Evolutionary conservation across 495 filamentous ascomycete genomes (phyloP).

Genomic region (Rhypophila decipiens): DNA sequence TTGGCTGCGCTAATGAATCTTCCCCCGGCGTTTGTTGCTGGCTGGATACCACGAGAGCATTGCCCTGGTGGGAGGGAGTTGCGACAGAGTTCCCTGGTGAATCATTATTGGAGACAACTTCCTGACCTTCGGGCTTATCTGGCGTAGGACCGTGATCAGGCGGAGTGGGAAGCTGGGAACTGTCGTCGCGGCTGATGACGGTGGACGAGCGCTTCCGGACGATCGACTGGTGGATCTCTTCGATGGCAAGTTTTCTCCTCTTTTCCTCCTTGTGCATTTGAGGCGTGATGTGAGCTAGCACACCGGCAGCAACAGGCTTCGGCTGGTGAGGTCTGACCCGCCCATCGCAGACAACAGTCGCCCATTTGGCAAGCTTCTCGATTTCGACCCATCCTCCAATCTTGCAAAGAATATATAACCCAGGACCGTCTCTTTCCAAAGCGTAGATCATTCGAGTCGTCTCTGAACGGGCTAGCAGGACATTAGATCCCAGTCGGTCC

Average conservation of each 20-base stretch:
- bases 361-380: conserved; percentile 35
- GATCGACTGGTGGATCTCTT: conserved; percentile 41
- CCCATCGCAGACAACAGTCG: conserved; percentile 32
- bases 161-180: conserved; percentile 4
- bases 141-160: background rate
- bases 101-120: background rate
- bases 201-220: conserved; percentile 20
- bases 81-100: conserved; percentile 3
- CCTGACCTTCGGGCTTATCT: background rate
- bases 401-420: conserved; percentile 65
- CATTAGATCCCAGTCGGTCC: conserved; percentile 42
- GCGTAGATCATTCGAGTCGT: conserved; percentile 56
- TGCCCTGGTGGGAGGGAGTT: conserved; percentile 2
- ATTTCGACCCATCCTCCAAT: conserved; percentile 60
- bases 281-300: conserved; percentile 25
- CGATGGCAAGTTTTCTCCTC: conserved; percentile 46
- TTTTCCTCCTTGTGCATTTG: conserved; percentile 38
- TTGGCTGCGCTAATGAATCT: conserved; percentile 37
- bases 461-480: conserved; percentile 63
- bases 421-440: conserved; percentile 61
- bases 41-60: background rate
- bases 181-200: conserved; percentile 29
- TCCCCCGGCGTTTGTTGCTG: conserved; percentile 5
- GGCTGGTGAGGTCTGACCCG: conserved; percentile 12
- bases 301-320: conserved; percentile 2